Evolutionary conservation across 345 rosid species (phyloP).

Genomic region (Trapa incisa): DNA sequence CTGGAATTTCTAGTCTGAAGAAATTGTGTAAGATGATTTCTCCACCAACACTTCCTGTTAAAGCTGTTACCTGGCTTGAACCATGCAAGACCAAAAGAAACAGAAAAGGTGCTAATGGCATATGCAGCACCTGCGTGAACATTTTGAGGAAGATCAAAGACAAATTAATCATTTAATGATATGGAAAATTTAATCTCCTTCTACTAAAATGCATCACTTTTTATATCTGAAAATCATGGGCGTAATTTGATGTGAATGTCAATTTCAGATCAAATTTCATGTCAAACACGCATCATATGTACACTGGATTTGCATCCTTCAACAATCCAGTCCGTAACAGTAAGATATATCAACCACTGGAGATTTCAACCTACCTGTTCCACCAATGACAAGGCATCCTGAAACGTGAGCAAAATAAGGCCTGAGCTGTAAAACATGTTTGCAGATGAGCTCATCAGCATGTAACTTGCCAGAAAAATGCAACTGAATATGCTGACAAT

Average conservation of each 20-base stretch:
- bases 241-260: background rate
- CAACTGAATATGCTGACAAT: constrained; percentile 59
- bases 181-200: background rate
- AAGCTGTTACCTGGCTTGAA: constrained; percentile 61
- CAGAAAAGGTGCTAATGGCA: constrained; percentile 43
- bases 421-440: constrained; percentile 64
- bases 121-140: constrained; percentile 46
- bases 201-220: background rate
- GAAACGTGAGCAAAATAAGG: constrained; percentile 66
- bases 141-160: background rate
- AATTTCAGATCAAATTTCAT: background rate
- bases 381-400: constrained; percentile 76
- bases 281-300: background rate
- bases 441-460: constrained; percentile 76
- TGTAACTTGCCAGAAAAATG: constrained; percentile 57
- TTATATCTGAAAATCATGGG: background rate
- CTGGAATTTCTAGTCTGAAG: constrained; percentile 68
- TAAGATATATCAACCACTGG: background rate
- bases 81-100: constrained; percentile 51
- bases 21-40: constrained; percentile 63
- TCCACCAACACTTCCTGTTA: constrained; percentile 73
- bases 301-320: background rate
- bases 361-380: constrained; percentile 53
- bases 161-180: background rate
- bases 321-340: background rate